Conservation (phyloP, 352 stramenopile species). For the Phytophthora pini region DNA sequence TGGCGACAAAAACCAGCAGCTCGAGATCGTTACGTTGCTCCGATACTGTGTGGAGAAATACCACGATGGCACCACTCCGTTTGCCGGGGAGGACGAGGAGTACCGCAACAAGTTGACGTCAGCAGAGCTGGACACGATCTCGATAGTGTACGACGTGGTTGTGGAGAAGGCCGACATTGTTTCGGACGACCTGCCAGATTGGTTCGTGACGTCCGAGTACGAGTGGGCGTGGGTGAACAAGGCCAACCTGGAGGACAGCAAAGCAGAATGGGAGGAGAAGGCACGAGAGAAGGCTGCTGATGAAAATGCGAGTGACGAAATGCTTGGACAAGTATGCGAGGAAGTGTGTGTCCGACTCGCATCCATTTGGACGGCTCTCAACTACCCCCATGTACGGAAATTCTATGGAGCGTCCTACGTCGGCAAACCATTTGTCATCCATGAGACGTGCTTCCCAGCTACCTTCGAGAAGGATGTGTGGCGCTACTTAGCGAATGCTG, state of each 20-base stretch:
- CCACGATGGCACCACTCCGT: constrained; percentile 26
- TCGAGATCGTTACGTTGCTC: constrained; percentile 40
- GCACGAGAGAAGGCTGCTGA: constrained; percentile 15
- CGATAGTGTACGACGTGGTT: constrained; percentile 36
- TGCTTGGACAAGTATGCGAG: constrained; percentile 22
- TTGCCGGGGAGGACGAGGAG: constrained; percentile 28
- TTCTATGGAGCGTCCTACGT: constrained; percentile 44
- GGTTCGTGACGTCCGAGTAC: constrained; percentile 41
- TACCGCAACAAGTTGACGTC: constrained; percentile 34
- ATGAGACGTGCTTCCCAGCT: constrained; percentile 30
- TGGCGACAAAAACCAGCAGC: constrained; percentile 35
- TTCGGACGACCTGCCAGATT: constrained; percentile 30
- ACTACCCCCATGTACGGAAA: constrained; percentile 39
- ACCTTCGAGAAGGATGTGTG: constrained; percentile 38
- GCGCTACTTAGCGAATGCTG: constrained; percentile 31
- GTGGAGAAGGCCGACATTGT: constrained; percentile 26
- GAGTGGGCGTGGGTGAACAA: constrained; percentile 39
- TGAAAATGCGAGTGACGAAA: constrained; percentile 22
- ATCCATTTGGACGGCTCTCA: constrained; percentile 37
- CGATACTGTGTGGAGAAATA: constrained; percentile 42
- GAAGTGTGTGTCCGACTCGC: constrained; percentile 31
- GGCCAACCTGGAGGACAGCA: constrained; percentile 31
- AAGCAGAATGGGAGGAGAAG: constrained; percentile 22
- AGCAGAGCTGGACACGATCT: constrained; percentile 33
- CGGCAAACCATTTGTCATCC: constrained; percentile 43